Conservation (phyloP, 208 protist species). For the Acanthamoeba sp. region DNA sequence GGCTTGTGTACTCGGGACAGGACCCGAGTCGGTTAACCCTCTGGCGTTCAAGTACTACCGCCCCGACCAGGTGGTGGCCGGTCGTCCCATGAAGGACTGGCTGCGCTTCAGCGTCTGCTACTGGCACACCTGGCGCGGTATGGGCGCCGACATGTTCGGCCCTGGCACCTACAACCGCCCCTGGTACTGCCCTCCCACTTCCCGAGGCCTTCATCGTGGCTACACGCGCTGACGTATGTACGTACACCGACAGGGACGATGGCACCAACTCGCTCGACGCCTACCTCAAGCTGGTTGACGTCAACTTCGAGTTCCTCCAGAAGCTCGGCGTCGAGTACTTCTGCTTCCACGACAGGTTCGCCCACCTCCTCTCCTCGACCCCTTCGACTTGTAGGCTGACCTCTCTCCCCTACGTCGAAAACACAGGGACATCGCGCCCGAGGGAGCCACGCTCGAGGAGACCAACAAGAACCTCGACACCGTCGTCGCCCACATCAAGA, state of each 20-base stretch:
- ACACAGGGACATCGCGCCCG: conserved; percentile 80
- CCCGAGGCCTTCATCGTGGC: neutral
- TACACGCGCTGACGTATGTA: neutral
- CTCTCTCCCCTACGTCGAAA: neutral
- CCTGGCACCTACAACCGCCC: conserved; percentile 39
- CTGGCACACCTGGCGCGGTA: conserved; percentile 80
- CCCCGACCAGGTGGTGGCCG: conserved; percentile 75
- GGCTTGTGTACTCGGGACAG: too few relatives aligned
- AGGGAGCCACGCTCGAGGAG: conserved; percentile 76
- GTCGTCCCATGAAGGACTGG: conserved; percentile 79
- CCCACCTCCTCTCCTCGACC: neutral
- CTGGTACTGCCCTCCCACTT: neutral
- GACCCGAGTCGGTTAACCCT: conserved; percentile 60
- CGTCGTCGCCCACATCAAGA: conserved; percentile 72
- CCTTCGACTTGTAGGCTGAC: neutral
- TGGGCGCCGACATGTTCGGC: conserved; percentile 70
- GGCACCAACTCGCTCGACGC: conserved; percentile 71
- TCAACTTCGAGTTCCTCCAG: conserved; percentile 77
- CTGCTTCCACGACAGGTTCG: conserved; percentile 77
- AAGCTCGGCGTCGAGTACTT: conserved; percentile 82
- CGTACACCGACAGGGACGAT: conserved; percentile 64
- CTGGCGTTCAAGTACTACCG: conserved; percentile 78
- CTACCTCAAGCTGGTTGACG: conserved; percentile 40
- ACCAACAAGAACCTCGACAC: conserved; percentile 78
- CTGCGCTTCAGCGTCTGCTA: conserved; percentile 76